Percentiles rank a stretch among this genome's conserved stretches.
Conservation (phyloP, 1,284 basidiomycete genomes). For the Neolentinus lepideus region DNA sequence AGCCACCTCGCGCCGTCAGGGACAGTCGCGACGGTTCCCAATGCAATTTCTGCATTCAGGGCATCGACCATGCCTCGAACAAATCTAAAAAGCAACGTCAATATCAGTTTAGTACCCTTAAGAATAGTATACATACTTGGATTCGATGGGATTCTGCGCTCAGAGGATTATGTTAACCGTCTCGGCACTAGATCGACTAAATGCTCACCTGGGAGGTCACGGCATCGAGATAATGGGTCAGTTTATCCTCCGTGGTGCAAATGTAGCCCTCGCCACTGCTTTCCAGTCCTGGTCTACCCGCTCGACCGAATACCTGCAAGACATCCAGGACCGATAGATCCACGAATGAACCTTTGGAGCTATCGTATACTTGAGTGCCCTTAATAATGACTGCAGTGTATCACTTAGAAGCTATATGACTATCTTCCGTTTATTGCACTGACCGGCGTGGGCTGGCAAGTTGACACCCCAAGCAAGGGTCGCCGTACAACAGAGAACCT, state of each 20-base stretch:
- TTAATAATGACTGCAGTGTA: slow-evolving; percentile 82
- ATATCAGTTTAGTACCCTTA: too few species aligned
- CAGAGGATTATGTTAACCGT: slow-evolving; percentile 2
- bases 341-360: slow-evolving; percentile 81
- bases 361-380: slow-evolving; percentile 96
- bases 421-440: slow-evolving; percentile 11
- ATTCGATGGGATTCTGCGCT: slow-evolving; percentile 87
- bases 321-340: slow-evolving; percentile 96
- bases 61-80: slow-evolving; percentile 84
- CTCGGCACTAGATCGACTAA: background rate
- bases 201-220: slow-evolving; percentile 75
- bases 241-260: slow-evolving; percentile 90
- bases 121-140: too few species aligned
- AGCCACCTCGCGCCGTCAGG: slow-evolving; percentile 93
- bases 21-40: slow-evolving; percentile 90
- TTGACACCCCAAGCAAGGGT: slow-evolving; percentile 99
- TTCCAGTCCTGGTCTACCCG: slow-evolving; percentile 94
- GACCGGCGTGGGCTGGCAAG: slow-evolving; percentile 94
- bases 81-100: slow-evolving; percentile 49
- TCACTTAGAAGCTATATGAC: background rate
- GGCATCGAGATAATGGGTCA: slow-evolving; percentile 87
- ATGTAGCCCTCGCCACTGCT: slow-evolving; percentile 96
- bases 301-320: slow-evolving; percentile 95
- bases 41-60: slow-evolving; percentile 91
- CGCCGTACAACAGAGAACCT: slow-evolving; percentile 97